These are phyloP conservation scores for Elongisporangium undulatum DNA, from an alignment of 352 stramenopile genomes.

Conservation along the genomic window DNA sequence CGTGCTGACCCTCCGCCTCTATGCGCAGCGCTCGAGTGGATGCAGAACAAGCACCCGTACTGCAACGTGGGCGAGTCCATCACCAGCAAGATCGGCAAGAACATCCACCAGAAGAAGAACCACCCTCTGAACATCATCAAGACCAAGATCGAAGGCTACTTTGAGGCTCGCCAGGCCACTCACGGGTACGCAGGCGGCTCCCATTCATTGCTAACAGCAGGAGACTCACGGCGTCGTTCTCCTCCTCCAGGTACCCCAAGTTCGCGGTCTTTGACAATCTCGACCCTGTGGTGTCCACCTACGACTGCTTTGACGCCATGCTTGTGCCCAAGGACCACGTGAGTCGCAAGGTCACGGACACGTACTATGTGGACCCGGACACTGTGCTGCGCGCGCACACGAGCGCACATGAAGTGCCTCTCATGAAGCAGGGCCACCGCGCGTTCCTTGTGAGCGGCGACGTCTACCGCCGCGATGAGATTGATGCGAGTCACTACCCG, in stretches of 20 bases:
- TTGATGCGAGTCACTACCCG: conserved; percentile 98
- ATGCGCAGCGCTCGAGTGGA: conserved; percentile 62
- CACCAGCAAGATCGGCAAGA: conserved; percentile 84
- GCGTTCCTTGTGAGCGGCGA: conserved; percentile 94
- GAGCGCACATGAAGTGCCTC: conserved; percentile 91
- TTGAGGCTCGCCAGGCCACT: conserved; percentile 62
- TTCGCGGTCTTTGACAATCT: conserved; percentile 86
- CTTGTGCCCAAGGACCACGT: conserved; percentile 90
- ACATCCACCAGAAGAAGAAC: conserved; percentile 79
- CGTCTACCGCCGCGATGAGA: conserved; percentile 98
- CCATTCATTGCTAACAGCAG: too few relatives aligned
- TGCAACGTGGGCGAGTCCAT: conserved; percentile 89
- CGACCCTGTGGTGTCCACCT: conserved; percentile 78
- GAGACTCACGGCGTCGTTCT: neutral
- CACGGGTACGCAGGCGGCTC: conserved; percentile 27
- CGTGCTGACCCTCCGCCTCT: neutral
- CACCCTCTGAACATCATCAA: conserved; percentile 93
- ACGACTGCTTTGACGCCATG: conserved; percentile 91
- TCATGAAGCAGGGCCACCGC: conserved; percentile 84
- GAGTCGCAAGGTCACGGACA: conserved; percentile 82
- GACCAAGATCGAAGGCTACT: conserved; percentile 90
- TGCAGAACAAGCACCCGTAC: conserved; percentile 61
- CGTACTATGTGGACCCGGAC: conserved; percentile 86
- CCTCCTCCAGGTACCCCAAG: conserved; percentile 47
- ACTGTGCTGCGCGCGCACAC: conserved; percentile 89